phyloP scores from a whole-genome alignment of 805 yeast species.

The Suhomyces faveliae region DNA sequence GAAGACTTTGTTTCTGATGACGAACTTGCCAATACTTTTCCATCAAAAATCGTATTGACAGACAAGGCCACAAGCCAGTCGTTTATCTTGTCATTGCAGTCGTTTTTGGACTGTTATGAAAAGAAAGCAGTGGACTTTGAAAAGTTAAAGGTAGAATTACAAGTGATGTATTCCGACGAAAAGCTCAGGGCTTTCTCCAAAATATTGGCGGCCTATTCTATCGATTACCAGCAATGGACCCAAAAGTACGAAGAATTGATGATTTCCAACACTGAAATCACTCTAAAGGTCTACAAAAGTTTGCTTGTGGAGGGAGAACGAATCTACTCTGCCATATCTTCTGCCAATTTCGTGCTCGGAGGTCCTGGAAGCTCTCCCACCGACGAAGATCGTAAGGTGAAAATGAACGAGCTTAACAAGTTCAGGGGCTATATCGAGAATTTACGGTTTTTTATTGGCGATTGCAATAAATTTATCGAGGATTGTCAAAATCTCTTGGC shows the following conservation, averaged over 20 bases:
- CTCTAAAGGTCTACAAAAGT: conserved; percentile 44
- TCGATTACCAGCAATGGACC: conserved; percentile 54
- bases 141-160: conserved; percentile 38
- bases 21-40: conserved; percentile 48
- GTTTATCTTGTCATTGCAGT: conserved; percentile 30
- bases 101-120: conserved; percentile 27
- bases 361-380: conserved; percentile 2
- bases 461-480: conserved; percentile 52
- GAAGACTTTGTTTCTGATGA: conserved; percentile 53
- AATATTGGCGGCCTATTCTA: conserved; percentile 39
- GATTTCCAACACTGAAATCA: conserved; percentile 36
- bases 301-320: conserved; percentile 57
- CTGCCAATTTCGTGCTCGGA: conserved; percentile 18
- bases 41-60: conserved; percentile 49
- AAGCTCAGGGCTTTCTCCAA: conserved; percentile 40
- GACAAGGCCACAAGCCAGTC: conserved; percentile 27
- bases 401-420: conserved; percentile 10
- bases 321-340: conserved; percentile 39
- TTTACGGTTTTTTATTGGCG: conserved; percentile 42
- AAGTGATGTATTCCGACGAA: conserved; percentile 52
- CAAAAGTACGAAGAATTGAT: conserved; percentile 42
- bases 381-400: conserved; percentile 8
- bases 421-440: conserved; percentile 24
- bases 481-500: conserved; percentile 54
- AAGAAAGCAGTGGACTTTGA: conserved; percentile 4